These are phyloP conservation scores for Paramecium biaurelia DNA, from an alignment of 73 alveolate genomes.

Conservation along the genomic window DNA sequence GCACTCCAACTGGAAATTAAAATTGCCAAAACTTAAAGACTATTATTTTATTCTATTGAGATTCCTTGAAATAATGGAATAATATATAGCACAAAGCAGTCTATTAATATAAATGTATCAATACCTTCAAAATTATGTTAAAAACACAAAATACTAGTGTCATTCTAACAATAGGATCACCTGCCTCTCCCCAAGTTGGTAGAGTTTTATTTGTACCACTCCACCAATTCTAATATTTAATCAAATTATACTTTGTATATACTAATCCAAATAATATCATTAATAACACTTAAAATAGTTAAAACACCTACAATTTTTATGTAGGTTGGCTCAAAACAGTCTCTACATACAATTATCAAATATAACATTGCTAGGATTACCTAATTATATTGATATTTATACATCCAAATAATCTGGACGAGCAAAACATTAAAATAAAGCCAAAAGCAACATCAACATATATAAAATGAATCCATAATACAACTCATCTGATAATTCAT, in stretches of 20 bases:
- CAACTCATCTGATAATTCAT: conserved; percentile 2
- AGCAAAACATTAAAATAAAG: conserved; percentile 41
- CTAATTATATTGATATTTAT: background rate
- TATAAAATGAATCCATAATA: conserved; percentile 23
- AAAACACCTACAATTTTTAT: background rate
- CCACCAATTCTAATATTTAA: conserved; percentile 44
- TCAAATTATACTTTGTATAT: background rate
- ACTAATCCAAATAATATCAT: conserved; percentile 28
- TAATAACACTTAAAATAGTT: background rate
- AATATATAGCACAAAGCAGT: conserved; percentile 25
- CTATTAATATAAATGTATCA: background rate
- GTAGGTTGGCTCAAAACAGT: background rate
- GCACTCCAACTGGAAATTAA: background rate
- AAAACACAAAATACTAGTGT: conserved; percentile 16
- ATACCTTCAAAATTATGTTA: conserved; percentile 26
- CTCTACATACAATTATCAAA: background rate
- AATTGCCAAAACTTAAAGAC: background rate
- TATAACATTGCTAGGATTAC: background rate
- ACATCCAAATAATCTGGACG: conserved; percentile 40
- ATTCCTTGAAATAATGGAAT: background rate
- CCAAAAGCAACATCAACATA: background rate
- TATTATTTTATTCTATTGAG: background rate
- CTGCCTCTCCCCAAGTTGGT: conserved; percentile 53
- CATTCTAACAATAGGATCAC: conserved; percentile 28
- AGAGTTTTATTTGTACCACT: conserved; percentile 20